phyloP scores from a whole-genome alignment of 1,139 yeast genomes.

The Yamadazyma epiphylla region DNA sequence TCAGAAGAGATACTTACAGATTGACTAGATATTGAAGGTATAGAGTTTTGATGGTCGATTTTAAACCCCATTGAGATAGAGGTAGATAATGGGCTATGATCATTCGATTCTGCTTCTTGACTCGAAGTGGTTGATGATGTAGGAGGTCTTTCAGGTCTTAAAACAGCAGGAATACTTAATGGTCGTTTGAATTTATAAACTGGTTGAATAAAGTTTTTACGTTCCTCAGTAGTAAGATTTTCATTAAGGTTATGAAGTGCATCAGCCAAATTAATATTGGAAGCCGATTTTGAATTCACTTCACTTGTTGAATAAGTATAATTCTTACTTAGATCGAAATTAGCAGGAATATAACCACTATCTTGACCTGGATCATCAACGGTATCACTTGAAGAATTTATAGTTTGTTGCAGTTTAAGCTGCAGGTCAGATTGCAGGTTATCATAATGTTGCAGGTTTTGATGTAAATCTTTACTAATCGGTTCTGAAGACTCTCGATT shows the following conservation, averaged over 20 bases:
- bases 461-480: too few species aligned
- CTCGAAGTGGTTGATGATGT: too few species aligned
- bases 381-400: too few species aligned
- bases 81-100: too few species aligned
- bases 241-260: conserved; percentile 24
- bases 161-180: conserved; percentile 39
- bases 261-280: conserved; percentile 3
- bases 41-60: background rate
- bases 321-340: conserved; percentile 29
- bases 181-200: conserved; percentile 39
- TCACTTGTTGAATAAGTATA: conserved; percentile 12
- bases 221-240: conserved; percentile 21
- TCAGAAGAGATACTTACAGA: background rate
- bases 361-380: too few species aligned
- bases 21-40: background rate
- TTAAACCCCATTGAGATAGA: conserved; percentile 1
- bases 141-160: conserved; percentile 34
- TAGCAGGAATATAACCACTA: conserved; percentile 45
- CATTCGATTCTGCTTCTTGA: too few species aligned
- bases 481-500: background rate
- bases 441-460: too few species aligned
- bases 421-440: too few species aligned
- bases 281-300: conserved; percentile 3
- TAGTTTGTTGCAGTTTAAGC: too few species aligned
- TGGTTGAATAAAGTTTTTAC: conserved; percentile 14